Evolutionary conservation across 140 eudicot species (phyloP), one percentile per base, ranked within the genome.

Genomic region (Anethum foeniculum): DNA sequence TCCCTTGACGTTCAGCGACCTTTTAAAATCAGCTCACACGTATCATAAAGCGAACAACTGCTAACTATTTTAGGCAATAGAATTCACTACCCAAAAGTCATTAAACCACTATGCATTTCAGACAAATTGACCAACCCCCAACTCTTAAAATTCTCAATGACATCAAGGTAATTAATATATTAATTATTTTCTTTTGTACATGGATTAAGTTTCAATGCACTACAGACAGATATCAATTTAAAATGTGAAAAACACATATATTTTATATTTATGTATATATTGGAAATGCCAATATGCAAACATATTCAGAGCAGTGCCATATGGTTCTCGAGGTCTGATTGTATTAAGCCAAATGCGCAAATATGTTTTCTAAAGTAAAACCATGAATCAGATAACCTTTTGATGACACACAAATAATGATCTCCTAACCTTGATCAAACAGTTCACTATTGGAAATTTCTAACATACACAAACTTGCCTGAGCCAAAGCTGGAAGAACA

Each of bases 1-100:
- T 95, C 27, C 99, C 99, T 83, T 95, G 95, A 77, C 99, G 86
- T 90, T 95, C 99, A 18, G 99, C 99, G 71, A 95, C 97, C 99
- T 94, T 79, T 34, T 39, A 11, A 51, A 75, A 65, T 52, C n/a
- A 41, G 74, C 48, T 80, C 27, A 79, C 43, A 12, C 8, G 14
- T n/a, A 41, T 18, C n/a, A 75, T 12, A 46, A 10, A n/a, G 78
- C 7, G 25, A 75, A 75, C 58, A 34, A 44, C 62, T 43, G 68
- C 69, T 30, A 67, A 67, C 43, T 15, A 67, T 30, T 30, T 30
- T 32, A 14, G 43, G 21, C 74, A 32, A 67, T 30, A 28, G 3
- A 15, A 67, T 1, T 30, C 1, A 28, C 15, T 32, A 12, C n/a
- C 19, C 13, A 28, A 28, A 28, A 11, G n/a, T 27, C 69, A 62